Evolutionary conservation across 495 filamentous ascomycete genomes (phyloP).

Genomic region (Daldinia concentrica): DNA sequence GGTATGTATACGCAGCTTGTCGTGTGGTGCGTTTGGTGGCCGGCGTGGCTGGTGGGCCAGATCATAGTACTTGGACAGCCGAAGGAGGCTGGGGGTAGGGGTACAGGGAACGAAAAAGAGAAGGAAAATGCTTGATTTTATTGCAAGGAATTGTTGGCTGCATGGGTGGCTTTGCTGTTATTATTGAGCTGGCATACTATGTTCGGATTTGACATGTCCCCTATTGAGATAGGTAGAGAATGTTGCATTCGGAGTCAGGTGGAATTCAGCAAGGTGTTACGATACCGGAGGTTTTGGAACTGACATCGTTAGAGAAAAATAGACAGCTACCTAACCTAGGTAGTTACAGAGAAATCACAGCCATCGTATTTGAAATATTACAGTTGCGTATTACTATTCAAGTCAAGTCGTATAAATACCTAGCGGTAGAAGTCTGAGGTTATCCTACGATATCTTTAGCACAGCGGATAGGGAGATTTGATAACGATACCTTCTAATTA

Average conservation of each 20-base stretch:
- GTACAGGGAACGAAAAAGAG: conserved; percentile 23
- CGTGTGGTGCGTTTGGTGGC: conserved; percentile 99
- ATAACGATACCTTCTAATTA: neutral
- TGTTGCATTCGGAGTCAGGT: neutral
- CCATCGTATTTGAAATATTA: neutral
- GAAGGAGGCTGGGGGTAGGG: neutral
- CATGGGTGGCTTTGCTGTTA: neutral
- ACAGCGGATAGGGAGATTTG: neutral
- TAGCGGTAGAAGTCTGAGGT: neutral
- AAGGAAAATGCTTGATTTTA: conserved; percentile 46
- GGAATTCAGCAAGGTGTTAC: neutral
- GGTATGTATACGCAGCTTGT: conserved; percentile 90
- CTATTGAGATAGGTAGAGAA: neutral
- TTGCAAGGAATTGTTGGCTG: neutral
- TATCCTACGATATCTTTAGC: no score
- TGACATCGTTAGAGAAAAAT: neutral
- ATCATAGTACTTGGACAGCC: conserved; percentile 53
- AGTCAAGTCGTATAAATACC: neutral
- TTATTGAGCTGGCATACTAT: neutral
- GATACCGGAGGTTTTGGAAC: neutral
- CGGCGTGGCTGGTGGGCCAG: conserved; percentile 80
- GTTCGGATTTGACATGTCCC: neutral
- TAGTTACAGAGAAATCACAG: neutral
- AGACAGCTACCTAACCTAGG: neutral
- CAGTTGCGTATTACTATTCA: neutral